Evolutionary conservation across 164 flowering plant species (phyloP).

Genomic region (Vitis rupestris): DNA sequence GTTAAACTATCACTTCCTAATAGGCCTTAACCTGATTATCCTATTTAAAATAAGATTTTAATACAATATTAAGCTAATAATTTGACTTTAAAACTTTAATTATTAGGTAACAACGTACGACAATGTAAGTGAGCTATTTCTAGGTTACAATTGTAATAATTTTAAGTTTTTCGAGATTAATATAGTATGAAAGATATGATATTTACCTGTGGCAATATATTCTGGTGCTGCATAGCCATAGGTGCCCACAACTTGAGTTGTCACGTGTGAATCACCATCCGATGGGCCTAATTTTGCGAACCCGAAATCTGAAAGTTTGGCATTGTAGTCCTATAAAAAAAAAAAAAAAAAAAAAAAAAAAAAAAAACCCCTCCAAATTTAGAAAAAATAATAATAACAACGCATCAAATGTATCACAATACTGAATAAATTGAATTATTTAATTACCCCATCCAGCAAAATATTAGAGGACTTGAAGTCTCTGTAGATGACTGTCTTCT

Average conservation of each 20-base stretch:
- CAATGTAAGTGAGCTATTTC: too few relatives aligned
- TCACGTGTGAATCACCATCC: slow-evolving; percentile 46
- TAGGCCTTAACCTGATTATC: too few relatives aligned
- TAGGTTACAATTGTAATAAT: too few relatives aligned
- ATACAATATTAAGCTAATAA: too few relatives aligned
- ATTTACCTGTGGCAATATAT: slow-evolving; percentile 52
- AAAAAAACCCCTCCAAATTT: neutral
- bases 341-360: neutral
- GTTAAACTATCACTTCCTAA: neutral
- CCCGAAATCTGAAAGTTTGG: slow-evolving; percentile 71
- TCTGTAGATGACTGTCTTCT: slow-evolving; percentile 8
- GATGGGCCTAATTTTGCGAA: slow-evolving; percentile 56
- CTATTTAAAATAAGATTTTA: too few relatives aligned
- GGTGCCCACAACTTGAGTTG: slow-evolving; percentile 53
- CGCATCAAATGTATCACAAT: too few relatives aligned
- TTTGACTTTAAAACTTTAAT: too few relatives aligned
- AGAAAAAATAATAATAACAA: neutral
- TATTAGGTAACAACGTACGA: too few relatives aligned
- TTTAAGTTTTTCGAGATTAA: too few relatives aligned
- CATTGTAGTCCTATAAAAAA: slow-evolving; percentile 31
- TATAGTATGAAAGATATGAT: neutral
- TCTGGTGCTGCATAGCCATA: slow-evolving; percentile 69
- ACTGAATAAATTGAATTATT: too few relatives aligned
- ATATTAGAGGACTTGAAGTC: slow-evolving; percentile 13
- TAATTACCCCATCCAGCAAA: slow-evolving; percentile 3